A percentile compares a stretch with the other conserved stretches of the same genome.
phyloP scores from a whole-genome alignment of 23 red algal species.

The Agarophyton chilense region DNA sequence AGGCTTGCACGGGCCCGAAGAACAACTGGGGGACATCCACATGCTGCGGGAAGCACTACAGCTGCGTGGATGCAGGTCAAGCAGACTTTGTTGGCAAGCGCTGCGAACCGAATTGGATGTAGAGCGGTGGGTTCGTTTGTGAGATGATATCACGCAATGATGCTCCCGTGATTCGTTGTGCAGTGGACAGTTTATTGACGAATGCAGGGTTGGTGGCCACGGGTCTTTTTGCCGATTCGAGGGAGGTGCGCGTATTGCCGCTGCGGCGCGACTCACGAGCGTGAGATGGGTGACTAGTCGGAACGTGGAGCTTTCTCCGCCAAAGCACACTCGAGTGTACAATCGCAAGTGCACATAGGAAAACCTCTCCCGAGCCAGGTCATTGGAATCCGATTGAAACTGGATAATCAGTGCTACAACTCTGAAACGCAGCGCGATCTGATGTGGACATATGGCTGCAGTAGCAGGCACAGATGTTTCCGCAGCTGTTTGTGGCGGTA shows the following conservation, averaged over 20 bases:
- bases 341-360: not conserved
- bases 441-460: too few relatives aligned
- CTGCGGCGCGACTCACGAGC: not conserved
- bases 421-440: too few relatives aligned
- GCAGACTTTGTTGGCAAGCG: not conserved
- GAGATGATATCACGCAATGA: too few relatives aligned
- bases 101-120: not conserved
- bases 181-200: not conserved
- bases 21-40: constrained; percentile 17
- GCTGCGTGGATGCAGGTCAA: constrained; percentile 3
- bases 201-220: not conserved
- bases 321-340: too few relatives aligned
- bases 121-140: too few relatives aligned
- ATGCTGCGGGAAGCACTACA: constrained; percentile 10
- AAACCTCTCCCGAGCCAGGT: too few relatives aligned
- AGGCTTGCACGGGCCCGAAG: constrained; percentile 26
- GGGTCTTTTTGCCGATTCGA: not conserved
- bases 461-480: too few relatives aligned
- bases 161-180: not conserved
- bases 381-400: too few relatives aligned
- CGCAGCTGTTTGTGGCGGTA: too few relatives aligned
- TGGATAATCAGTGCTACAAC: too few relatives aligned
- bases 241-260: not conserved
- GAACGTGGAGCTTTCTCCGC: too few relatives aligned
- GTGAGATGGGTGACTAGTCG: too few relatives aligned